Evolutionary conservation across 805 yeast genomes (phyloP).

Genomic region (Candida palmyrensis): DNA sequence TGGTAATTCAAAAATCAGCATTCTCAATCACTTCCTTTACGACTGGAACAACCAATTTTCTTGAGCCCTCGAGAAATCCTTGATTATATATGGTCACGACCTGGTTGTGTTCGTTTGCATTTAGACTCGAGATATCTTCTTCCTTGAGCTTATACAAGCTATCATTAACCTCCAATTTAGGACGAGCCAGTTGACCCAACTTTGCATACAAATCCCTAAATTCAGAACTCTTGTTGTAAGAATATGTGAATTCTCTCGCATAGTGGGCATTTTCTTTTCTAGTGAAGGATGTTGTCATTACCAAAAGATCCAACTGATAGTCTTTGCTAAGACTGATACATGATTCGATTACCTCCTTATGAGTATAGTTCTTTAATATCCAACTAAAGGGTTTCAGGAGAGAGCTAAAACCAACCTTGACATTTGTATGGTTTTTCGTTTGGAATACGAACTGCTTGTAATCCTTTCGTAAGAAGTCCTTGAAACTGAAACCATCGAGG

Average conservation of each 20-base stretch:
- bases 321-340: conserved; percentile 14
- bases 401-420: conserved; percentile 70
- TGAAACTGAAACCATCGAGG: conserved; percentile 51
- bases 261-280: conserved; percentile 24
- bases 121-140: conserved; percentile 4
- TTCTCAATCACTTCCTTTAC: conserved; percentile 28
- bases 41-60: conserved; percentile 83
- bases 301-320: conserved; percentile 22
- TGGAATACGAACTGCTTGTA: conserved; percentile 63
- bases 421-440: conserved; percentile 14
- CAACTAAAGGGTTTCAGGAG: conserved; percentile 59
- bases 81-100: conserved; percentile 38
- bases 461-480: conserved; percentile 73
- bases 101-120: conserved; percentile 1
- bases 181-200: conserved; percentile 15
- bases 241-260: conserved; percentile 31
- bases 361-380: conserved; percentile 29
- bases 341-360: conserved; percentile 18
- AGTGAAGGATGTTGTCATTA: conserved; percentile 37
- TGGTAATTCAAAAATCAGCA: neutral
- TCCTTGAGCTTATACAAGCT: conserved; percentile 18
- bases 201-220: conserved; percentile 9
- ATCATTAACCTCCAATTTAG: conserved; percentile 18
- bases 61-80: conserved; percentile 54
- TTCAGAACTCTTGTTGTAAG: conserved; percentile 10